Conservation (phyloP, 2,329 filamentous ascomycete species). For the Zymoseptoria pseudotritici region DNA sequence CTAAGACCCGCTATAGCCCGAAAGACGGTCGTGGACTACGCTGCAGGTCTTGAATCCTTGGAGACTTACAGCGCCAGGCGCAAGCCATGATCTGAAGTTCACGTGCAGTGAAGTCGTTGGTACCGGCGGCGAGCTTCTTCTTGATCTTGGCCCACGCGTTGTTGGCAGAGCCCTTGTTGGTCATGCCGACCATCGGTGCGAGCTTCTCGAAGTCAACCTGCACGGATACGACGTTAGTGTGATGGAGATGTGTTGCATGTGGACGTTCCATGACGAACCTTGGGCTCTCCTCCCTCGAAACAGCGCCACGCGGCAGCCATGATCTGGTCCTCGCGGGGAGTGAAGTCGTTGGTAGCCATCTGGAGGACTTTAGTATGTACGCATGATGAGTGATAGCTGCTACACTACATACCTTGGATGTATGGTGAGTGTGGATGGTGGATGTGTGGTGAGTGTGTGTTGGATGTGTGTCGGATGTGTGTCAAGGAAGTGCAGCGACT, state of each 20-base stretch:
- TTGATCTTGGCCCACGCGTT: conserved; percentile 8
- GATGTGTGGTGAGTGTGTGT: not conserved
- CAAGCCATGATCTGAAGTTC: conserved; percentile 20
- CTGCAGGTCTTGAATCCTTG: not conserved
- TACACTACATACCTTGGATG: not conserved
- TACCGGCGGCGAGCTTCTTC: conserved; percentile 1
- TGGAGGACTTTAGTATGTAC: not conserved
- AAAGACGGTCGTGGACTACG: not conserved
- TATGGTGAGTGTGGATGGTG: too few relatives aligned
- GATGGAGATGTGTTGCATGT: not conserved
- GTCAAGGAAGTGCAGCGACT: not conserved
- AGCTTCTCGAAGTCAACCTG: conserved; percentile 6
- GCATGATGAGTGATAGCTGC: not conserved
- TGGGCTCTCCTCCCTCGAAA: conserved; percentile 6
- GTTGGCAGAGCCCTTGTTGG: conserved; percentile 4
- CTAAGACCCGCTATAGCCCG: conserved; percentile 18
- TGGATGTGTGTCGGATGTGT: not conserved
- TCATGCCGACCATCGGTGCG: conserved; percentile 3
- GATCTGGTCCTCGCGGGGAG: conserved; percentile 2
- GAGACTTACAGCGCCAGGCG: conserved; percentile 21
- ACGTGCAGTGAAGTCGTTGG: conserved; percentile 18
- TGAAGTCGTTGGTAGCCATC: conserved; percentile 2
- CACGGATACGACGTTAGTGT: not conserved
- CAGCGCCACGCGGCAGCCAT: conserved; percentile 6
- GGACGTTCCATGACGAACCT: not conserved